Percentiles rank a stretch among this genome's conserved stretches.
These are phyloP conservation scores for Balansia obtecta DNA, from an alignment of 2,329 filamentous ascomycete genomes.

Conservation along the genomic window DNA sequence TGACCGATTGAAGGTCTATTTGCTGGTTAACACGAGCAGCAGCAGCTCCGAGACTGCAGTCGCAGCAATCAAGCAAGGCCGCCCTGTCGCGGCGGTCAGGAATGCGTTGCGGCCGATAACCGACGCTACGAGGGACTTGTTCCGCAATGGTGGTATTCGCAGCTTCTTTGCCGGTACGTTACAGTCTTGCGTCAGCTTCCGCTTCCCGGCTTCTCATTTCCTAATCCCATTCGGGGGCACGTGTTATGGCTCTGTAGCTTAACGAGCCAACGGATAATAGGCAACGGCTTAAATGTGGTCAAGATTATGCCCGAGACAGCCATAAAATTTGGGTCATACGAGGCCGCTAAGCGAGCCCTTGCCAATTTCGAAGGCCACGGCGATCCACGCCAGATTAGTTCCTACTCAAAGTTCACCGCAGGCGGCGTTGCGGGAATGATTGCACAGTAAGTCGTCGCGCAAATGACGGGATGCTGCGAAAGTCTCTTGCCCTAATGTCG, in stretches of 20 bases:
- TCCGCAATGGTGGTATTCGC: constrained; percentile 71
- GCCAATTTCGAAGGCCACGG: constrained; percentile 79
- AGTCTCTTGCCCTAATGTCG: background rate
- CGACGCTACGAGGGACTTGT: constrained; percentile 65
- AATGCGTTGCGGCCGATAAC: constrained; percentile 58
- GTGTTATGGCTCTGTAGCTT: background rate
- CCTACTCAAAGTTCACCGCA: constrained; percentile 78
- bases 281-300: constrained; percentile 89
- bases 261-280: constrained; percentile 29
- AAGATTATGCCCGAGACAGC: constrained; percentile 99
- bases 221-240: background rate
- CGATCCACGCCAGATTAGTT: constrained; percentile 66
- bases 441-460: constrained; percentile 53
- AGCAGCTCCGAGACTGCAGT: constrained; percentile 38
- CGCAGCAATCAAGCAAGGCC: constrained; percentile 57
- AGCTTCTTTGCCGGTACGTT: constrained; percentile 82
- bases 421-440: constrained; percentile 90
- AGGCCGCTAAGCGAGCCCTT: constrained; percentile 81
- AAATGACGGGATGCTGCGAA: background rate
- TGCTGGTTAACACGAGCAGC: constrained; percentile 71
- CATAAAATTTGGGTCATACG: constrained; percentile 96
- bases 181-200: too few relatives aligned
- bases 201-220: background rate
- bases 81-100: constrained; percentile 49
- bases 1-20: constrained; percentile 92